Percentiles rank a stretch among this genome's conserved stretches.
Conservation (phyloP, 148 eudicot genomes). For the Dianthus caryophyllus region DNA sequence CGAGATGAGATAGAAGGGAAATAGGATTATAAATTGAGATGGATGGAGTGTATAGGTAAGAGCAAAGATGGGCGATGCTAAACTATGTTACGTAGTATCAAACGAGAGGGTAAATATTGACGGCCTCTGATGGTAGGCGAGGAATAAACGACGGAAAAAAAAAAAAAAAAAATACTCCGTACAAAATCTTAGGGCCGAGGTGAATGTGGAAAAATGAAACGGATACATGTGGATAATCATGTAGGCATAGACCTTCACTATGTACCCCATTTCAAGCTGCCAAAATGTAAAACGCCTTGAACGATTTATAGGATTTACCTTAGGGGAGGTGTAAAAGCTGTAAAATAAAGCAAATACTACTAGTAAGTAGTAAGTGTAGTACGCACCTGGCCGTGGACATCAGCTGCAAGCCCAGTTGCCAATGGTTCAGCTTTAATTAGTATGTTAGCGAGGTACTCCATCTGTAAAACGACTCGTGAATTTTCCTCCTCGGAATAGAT, state of each 20-base stretch:
- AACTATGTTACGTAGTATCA: background rate
- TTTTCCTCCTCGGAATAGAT: constrained; percentile 49
- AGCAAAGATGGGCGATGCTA: background rate
- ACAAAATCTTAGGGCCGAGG: no score
- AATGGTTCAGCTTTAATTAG: constrained; percentile 73
- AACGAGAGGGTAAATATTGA: background rate
- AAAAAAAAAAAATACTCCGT: background rate
- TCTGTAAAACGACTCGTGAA: constrained; percentile 44
- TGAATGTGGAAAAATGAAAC: background rate
- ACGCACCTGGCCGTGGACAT: constrained; percentile 92
- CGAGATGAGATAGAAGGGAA: no score
- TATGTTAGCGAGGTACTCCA: constrained; percentile 65
- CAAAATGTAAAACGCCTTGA: background rate
- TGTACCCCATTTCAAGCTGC: background rate
- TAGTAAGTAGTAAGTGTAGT: no score
- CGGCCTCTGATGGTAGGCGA: background rate
- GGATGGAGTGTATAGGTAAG: no score
- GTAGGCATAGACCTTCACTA: background rate
- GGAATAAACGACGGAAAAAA: background rate
- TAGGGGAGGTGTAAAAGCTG: background rate
- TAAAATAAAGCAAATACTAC: background rate
- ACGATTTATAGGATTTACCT: no score
- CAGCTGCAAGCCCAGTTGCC: constrained; percentile 79
- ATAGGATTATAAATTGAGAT: no score
- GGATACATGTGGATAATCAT: background rate